A percentile compares a stretch with the other conserved stretches of the same genome.
Conservation (phyloP, 495 filamentous ascomycete species). For the Halenospora varia region DNA sequence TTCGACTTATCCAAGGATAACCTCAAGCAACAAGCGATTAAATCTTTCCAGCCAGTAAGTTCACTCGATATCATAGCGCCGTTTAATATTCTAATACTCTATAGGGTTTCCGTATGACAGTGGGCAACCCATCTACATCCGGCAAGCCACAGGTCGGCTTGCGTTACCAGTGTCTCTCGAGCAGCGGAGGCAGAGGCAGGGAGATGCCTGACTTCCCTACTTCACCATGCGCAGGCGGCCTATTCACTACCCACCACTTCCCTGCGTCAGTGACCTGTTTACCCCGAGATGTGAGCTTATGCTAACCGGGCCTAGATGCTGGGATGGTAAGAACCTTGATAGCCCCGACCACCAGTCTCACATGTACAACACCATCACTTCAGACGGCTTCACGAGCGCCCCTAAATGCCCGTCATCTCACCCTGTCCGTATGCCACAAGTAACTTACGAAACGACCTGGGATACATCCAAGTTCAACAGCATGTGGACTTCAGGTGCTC, state of each 20-base stretch:
- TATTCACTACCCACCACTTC: constrained; percentile 50
- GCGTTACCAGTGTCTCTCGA: constrained; percentile 44
- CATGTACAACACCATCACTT: constrained; percentile 26
- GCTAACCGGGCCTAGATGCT: constrained; percentile 47
- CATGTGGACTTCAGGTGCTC: constrained; percentile 1
- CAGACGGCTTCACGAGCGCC: not conserved
- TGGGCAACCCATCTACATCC: constrained; percentile 39
- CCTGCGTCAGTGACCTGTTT: constrained; percentile 35
- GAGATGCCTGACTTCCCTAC: constrained; percentile 44
- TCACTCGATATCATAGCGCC: not conserved
- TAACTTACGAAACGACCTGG: constrained; percentile 3
- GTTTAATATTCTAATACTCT: constrained; percentile 7
- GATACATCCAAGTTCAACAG: constrained; percentile 7
- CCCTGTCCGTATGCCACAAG: constrained; percentile 3
- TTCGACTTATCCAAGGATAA: constrained; percentile 40
- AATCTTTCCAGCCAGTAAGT: constrained; percentile 41
- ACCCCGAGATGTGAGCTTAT: not conserved
- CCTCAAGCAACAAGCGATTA: constrained; percentile 36
- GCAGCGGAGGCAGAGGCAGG: constrained; percentile 37
- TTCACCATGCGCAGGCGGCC: constrained; percentile 39
- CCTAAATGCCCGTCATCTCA: not conserved
- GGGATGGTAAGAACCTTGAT: constrained; percentile 71
- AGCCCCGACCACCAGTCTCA: constrained; percentile 52
- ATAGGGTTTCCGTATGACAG: constrained; percentile 52
- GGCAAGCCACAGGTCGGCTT: constrained; percentile 35